Percentiles rank a stretch among this genome's conserved stretches.
Conservation (phyloP, 1,284 basidiomycete species). For the Heterobasidion annosum region DNA sequence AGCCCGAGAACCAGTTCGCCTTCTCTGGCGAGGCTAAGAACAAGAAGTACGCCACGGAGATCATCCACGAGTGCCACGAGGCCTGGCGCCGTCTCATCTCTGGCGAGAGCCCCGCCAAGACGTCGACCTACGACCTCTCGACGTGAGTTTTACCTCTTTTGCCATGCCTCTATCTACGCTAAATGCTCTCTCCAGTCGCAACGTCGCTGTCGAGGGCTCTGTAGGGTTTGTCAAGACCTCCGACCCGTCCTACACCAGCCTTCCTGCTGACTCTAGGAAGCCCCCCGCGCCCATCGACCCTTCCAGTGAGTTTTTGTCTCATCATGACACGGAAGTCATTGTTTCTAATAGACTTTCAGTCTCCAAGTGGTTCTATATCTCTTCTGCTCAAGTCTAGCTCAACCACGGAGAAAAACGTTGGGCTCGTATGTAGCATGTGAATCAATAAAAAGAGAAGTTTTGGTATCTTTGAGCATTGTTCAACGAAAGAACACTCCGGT, state of each 20-base stretch:
- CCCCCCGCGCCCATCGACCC: slow-evolving; percentile 83
- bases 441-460: no score
- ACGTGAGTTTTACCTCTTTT: slow-evolving; percentile 48
- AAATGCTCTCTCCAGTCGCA: slow-evolving; percentile 36
- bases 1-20: slow-evolving; percentile 98
- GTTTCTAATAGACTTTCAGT: slow-evolving; percentile 39
- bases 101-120: slow-evolving; percentile 73
- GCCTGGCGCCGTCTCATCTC: slow-evolving; percentile 93
- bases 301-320: slow-evolving; percentile 50
- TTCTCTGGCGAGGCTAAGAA: slow-evolving; percentile 99
- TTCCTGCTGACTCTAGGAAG: slow-evolving; percentile 78
- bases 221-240: slow-evolving; percentile 58
- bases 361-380: slow-evolving; percentile 88
- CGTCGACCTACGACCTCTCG: slow-evolving; percentile 63
- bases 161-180: slow-evolving; percentile 2
- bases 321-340: slow-evolving; percentile 9
- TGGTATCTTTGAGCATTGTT: no score
- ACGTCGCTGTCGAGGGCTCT: slow-evolving; percentile 66
- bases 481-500: no score
- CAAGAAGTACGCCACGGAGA: slow-evolving; percentile 98
- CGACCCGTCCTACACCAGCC: slow-evolving; percentile 54
- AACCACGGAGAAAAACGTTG: not conserved
- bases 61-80: slow-evolving; percentile 98
- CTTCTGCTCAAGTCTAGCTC: slow-evolving; percentile 64
- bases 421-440: no score